Conservation (phyloP, 2,329 filamentous ascomycete species). For the Cryphonectria japonica region DNA sequence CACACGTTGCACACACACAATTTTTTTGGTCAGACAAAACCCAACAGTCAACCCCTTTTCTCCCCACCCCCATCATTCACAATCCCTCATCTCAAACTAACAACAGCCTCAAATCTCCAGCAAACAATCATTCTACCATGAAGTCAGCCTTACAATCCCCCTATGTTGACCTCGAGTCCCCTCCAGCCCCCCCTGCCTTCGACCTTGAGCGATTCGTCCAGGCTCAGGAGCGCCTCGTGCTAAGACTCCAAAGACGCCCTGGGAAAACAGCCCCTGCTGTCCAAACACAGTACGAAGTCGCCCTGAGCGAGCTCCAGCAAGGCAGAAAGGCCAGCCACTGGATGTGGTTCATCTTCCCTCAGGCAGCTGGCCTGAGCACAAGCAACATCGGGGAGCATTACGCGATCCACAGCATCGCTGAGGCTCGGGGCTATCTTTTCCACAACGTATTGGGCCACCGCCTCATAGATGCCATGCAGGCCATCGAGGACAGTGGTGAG, state of each 20-base stretch:
- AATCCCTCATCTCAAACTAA: too few relatives aligned
- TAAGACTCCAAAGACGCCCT: neutral
- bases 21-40: too few relatives aligned
- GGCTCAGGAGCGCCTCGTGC: neutral
- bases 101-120: neutral
- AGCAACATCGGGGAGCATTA: slow-evolving; percentile 2
- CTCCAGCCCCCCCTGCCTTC: neutral
- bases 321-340: slow-evolving; percentile 10
- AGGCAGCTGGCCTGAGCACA: slow-evolving; percentile 12
- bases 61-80: too few relatives aligned
- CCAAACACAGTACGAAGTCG: slow-evolving; percentile 8
- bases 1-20: too few relatives aligned
- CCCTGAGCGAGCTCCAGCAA: slow-evolving; percentile 1
- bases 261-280: neutral
- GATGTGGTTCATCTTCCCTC: slow-evolving; percentile 20
- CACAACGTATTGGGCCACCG: slow-evolving; percentile 13
- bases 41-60: too few relatives aligned
- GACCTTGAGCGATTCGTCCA: slow-evolving; percentile 16
- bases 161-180: neutral
- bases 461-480: slow-evolving; percentile 1
- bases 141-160: neutral
- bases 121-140: neutral
- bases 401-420: slow-evolving; percentile 1
- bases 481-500: slow-evolving; percentile 3
- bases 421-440: slow-evolving; percentile 17